phyloP scores from a whole-genome alignment of 495 filamentous ascomycete species.

The Xylaria nigripes region DNA sequence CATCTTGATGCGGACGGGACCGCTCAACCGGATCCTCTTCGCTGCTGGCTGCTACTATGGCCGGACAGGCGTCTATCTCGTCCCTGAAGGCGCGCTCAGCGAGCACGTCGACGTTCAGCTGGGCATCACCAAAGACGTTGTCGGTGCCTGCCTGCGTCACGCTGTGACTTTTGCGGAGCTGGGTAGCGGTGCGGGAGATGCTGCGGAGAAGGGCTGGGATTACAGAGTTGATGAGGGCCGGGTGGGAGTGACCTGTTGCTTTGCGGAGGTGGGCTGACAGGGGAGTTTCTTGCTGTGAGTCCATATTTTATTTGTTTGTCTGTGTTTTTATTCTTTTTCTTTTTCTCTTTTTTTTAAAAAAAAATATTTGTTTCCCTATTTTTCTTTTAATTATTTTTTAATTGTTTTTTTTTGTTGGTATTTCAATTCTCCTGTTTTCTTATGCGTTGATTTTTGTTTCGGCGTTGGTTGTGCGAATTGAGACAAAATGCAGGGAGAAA shows the following conservation, averaged over 20 bases:
- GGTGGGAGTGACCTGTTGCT: conserved; percentile 4
- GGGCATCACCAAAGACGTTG: conserved; percentile 47
- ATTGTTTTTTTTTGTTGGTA: neutral
- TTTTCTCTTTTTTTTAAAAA: neutral
- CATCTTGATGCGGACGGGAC: conserved; percentile 2
- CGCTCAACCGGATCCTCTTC: conserved; percentile 46
- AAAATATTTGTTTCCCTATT: too few relatives aligned
- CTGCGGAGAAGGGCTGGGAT: conserved; percentile 33
- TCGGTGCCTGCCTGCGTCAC: conserved; percentile 37
- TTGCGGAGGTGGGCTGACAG: neutral
- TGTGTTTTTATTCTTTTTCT: neutral
- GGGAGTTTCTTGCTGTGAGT: neutral
- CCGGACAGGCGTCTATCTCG: conserved; percentile 33
- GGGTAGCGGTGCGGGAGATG: conserved; percentile 28
- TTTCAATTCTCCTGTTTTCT: neutral
- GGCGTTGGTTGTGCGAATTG: too few relatives aligned
- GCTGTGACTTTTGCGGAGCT: conserved; percentile 31
- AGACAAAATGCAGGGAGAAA: neutral
- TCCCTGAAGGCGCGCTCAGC: conserved; percentile 39
- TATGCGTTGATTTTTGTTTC: neutral
- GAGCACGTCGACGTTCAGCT: conserved; percentile 47
- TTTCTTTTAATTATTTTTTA: neutral
- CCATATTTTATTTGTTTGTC: neutral
- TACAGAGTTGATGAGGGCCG: conserved; percentile 16
- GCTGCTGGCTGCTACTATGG: conserved; percentile 39